Base-by-base conservation (phyloP, 2,329 filamentous ascomycete species). In the Aspergillus arachidicola region DNA sequence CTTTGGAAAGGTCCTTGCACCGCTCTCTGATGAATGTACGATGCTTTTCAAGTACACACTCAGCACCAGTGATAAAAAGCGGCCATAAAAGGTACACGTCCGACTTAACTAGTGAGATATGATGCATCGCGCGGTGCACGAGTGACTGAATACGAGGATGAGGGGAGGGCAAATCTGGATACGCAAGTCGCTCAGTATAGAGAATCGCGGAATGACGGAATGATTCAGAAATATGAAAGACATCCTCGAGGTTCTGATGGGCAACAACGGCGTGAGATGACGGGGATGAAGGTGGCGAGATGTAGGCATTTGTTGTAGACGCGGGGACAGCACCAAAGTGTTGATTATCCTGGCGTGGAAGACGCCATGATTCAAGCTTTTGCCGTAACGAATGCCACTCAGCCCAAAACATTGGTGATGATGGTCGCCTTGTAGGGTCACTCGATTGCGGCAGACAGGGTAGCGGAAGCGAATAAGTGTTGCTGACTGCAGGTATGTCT, bases 31-130 rank as follows among this genome's bases (percentile, higher is more conserved):
- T 90, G 63, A 94, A 87, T 62, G 87, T 86, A 66, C 94, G 91
- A 72, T 97, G 91, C 57, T 89, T 82, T 71, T 91, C 88, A 68
- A 92, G 90, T 66, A 95, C 90, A 71, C 93, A 96, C 80, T 97
- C 94, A 26, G 92, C 93, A 23, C 94, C 94, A 1, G 91, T 89
- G 58, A 97, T 90, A 75, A 97, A 97, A 3, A 97, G 85, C 3
- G 94, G 94, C 94, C 94, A 97, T 10, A 97, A 86, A 11, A 97
- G 81, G 75, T 96, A 97, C 74, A 97, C 96, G 78, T 96, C 90
- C 3, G 89, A 85, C 65, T 92, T 89, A 43, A 97, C 88, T 59
- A 89, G 89, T 7, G 89, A 90, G 61, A 95, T 91, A 78, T 96
- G 94, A 78, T 89, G 91, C 46, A 97, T 86, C 1, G 94, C 91